Base-by-base conservation (phyloP, 306 rosid species). In the Dicorynia guianensis region DNA sequence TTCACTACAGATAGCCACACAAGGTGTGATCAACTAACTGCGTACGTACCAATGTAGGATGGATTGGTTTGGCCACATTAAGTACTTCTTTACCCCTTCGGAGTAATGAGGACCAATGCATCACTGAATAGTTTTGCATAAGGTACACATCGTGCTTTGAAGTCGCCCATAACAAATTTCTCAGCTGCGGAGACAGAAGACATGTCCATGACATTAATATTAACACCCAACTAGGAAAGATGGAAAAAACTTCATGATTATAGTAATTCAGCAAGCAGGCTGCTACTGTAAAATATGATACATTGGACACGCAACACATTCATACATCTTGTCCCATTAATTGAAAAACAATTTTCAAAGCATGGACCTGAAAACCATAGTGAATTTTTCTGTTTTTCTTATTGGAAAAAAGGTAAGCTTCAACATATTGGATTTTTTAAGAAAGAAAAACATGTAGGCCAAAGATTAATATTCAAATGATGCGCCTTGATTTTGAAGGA, bases 91-190 rank as follows among this genome's bases (percentile, higher is more conserved):
- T 89, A 63, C 90, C 87, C 87, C 88, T 86, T 69, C 66, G 83
- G 38, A 80, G 90, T 69, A 92, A 47, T 3, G 99, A 75, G 55
- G 90, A 89, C 97, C 97, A 95, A 80, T 95, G 97, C 93, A 92
- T 87, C 71, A 92, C 88, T 17, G 99, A 90, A 75, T 86, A 92
- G 87, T 89, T 92, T 85, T 95, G 99, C 96, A 89, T 85, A 43
- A 95, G 90, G 86, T 92, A 95, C 30, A 89, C 93, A 81, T 95
- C 99, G 63, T 95, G 97, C 91, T 95, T 95, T 61, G 97, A 90
- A 54, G 99, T 95, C 50, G 99, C 90, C 92, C 97, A 90, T 83
- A 92, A 68, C 82, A 95, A 83, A 84, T 90, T 92, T 70, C 97
- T 83, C 69, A 95, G 91, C 99, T 95, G 82, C 91, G 81, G 40